These are phyloP conservation scores for Candida lessepsii DNA, from an alignment of 805 yeast genomes.

Conservation along the genomic window DNA sequence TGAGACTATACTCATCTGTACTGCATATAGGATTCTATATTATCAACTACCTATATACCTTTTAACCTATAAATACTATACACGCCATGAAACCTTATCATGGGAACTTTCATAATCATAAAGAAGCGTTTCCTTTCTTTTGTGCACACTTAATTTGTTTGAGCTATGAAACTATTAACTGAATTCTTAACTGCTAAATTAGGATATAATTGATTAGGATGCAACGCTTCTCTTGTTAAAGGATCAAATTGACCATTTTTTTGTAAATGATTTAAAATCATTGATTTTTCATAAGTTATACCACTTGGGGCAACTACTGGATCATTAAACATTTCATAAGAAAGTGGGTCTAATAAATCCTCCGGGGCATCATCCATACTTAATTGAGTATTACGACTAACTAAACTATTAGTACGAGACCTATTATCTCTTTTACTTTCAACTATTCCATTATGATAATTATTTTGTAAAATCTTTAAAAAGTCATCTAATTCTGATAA, in stretches of 20 bases:
- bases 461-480: conserved; percentile 21
- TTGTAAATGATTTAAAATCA: conserved; percentile 34
- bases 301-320: conserved; percentile 48
- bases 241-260: conserved; percentile 39
- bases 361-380: conserved; percentile 31
- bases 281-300: conserved; percentile 39
- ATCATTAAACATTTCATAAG: conserved; percentile 35
- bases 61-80: no score
- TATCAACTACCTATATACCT: no score
- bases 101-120: no score
- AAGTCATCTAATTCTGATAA: conserved; percentile 22
- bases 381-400: neutral
- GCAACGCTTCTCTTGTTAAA: conserved; percentile 35
- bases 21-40: conserved; percentile 3
- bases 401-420: neutral
- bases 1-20: conserved; percentile 1
- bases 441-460: conserved; percentile 24
- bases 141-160: neutral
- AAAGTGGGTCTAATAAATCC: conserved; percentile 37
- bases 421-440: neutral
- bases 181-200: conserved; percentile 41
- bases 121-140: neutral
- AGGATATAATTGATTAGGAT: conserved; percentile 35
- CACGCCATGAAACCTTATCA: no score
- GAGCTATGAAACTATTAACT: conserved; percentile 23